Base-by-base conservation (phyloP, 1,284 basidiomycete genomes). In the Cryptococcus sp. region DNA sequence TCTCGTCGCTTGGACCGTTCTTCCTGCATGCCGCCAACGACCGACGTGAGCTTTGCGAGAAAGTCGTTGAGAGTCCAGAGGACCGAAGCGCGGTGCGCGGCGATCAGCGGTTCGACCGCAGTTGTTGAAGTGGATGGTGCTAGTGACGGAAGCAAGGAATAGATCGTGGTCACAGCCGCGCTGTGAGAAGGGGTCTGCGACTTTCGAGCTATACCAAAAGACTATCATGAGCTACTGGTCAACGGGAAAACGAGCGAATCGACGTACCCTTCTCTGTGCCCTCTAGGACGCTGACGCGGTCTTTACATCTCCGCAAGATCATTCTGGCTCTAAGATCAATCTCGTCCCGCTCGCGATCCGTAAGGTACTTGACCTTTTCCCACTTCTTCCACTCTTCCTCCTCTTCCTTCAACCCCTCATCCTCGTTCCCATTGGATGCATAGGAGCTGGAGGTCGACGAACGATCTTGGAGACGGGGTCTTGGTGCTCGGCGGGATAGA, bases 241-340 rank as follows among this genome's bases (percentile, higher is more conserved):
- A 2, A 47, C 20, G 30, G 1, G 39, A 41, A n/a, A 27, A 46
- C n/a, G n/a, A 27, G n/a, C 30, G 3, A 15, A 17, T 20, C 8
- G 20, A 78, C 79, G 62, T 52, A 82, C 82, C 65, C 48, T 80
- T 77, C 62, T 84, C 83, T 17, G 75, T 73, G 38, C 71, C 69
- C 58, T 84, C 83, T 38, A 84, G 72, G 55, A 78, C 70, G 45
- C 74, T 70, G 20, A 84, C 79, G 15, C 82, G 70, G 47, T 82
- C 81, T 6, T 82, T 76, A 57, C 80, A 82, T 61, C 78, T 72
- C 63, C 82, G 78, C 48, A 85, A 63, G 6, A 82, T 79, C 62
- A 83, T 78, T 62, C 81, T 81, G 30, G 81, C 80, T 61, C 81
- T 78, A 54, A 82, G 77, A 71, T 85, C 83, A 55, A 85, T 82